phyloP scores from a whole-genome alignment of 352 stramenopile genomes.

The Pythium chondricola region DNA sequence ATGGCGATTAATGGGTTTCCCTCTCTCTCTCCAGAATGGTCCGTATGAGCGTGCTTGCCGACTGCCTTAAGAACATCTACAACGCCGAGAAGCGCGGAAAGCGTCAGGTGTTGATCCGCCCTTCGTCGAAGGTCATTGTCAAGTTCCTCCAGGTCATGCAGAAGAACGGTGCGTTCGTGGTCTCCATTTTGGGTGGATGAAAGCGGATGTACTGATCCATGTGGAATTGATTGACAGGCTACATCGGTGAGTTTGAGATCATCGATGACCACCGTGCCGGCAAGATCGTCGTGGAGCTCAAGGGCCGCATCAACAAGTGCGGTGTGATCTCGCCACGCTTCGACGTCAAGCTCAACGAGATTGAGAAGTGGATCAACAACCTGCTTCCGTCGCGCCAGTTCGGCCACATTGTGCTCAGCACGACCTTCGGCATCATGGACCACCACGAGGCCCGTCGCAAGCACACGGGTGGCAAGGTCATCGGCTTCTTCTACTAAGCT shows the following conservation, averaged over 20 bases:
- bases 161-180: slow-evolving; percentile 91
- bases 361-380: slow-evolving; percentile 99
- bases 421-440: slow-evolving; percentile 90
- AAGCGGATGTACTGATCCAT: slow-evolving; percentile 1
- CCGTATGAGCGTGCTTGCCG: slow-evolving; percentile 99
- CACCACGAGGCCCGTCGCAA: slow-evolving; percentile 95
- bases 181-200: not conserved
- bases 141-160: slow-evolving; percentile 99
- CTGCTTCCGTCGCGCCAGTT: slow-evolving; percentile 98
- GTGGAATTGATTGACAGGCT: slow-evolving; percentile 86
- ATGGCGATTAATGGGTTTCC: slow-evolving; percentile 32
- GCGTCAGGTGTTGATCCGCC: slow-evolving; percentile 98
- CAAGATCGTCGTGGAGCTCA: slow-evolving; percentile 99
- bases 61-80: slow-evolving; percentile 99
- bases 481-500: slow-evolving; percentile 99
- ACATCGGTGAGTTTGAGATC: slow-evolving; percentile 99
- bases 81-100: slow-evolving; percentile 99
- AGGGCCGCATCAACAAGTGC: slow-evolving; percentile 99
- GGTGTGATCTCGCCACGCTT: slow-evolving; percentile 99
- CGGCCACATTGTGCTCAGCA: slow-evolving; percentile 94
- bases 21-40: slow-evolving; percentile 89
- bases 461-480: slow-evolving; percentile 99
- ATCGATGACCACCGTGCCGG: slow-evolving; percentile 98
- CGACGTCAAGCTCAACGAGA: slow-evolving; percentile 95
- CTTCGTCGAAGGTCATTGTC: slow-evolving; percentile 99